These are phyloP conservation scores for Kwoniella bestiolae DNA, from an alignment of 768 basidiomycete genomes.

Conservation along the genomic window DNA sequence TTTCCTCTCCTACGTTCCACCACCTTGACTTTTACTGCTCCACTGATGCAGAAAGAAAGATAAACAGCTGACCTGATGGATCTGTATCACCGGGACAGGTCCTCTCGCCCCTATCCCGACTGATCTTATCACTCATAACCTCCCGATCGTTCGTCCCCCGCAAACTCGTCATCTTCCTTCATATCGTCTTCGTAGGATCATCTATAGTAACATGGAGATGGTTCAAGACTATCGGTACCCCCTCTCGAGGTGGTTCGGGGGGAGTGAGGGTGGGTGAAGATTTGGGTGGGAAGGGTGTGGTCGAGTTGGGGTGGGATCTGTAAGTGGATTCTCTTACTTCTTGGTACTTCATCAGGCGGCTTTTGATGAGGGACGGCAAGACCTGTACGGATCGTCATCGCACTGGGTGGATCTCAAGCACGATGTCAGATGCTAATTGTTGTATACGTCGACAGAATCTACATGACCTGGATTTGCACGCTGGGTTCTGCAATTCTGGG, in stretches of 20 bases:
- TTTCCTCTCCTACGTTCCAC: neutral
- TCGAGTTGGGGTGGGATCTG: slow-evolving; percentile 56
- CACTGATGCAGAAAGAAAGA: too few species aligned
- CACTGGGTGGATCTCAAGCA: too few species aligned
- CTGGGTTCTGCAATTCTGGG: slow-evolving; percentile 49
- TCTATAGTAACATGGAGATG: slow-evolving; percentile 49
- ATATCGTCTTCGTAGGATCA: slow-evolving; percentile 31
- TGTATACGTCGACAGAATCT: slow-evolving; percentile 19
- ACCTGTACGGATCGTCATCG: too few species aligned
- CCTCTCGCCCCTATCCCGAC: slow-evolving; percentile 24
- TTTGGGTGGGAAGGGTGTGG: slow-evolving; percentile 48
- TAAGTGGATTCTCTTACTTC: slow-evolving; percentile 24
- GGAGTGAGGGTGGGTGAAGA: slow-evolving; percentile 48
- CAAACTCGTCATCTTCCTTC: slow-evolving; percentile 28
- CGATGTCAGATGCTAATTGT: too few species aligned
- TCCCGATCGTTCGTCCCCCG: slow-evolving; percentile 29
- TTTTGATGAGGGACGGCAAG: too few species aligned
- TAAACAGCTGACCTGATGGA: too few species aligned
- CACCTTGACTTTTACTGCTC: neutral
- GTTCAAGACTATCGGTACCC: slow-evolving; percentile 47
- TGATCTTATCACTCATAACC: slow-evolving; percentile 38
- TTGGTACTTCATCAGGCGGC: neutral
- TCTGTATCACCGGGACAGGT: slow-evolving; percentile 12
- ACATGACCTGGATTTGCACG: slow-evolving; percentile 54
- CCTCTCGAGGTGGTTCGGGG: slow-evolving; percentile 31